Conservation (phyloP, 768 basidiomycete genomes). For the Tulasnella sp. region DNA sequence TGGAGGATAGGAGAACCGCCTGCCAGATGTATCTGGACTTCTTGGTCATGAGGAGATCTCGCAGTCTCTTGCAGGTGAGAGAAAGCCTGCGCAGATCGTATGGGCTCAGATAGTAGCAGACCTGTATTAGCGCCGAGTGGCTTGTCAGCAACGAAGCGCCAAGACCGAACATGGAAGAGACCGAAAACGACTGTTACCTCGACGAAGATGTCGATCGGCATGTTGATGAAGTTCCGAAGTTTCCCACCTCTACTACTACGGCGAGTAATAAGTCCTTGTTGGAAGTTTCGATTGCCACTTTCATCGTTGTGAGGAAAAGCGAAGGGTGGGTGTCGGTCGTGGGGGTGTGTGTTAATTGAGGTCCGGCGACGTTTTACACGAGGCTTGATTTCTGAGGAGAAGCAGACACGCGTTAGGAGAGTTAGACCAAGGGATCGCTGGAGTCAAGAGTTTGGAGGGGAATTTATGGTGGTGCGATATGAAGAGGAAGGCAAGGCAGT, state of each 20-base stretch:
- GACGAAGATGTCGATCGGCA: conserved; percentile 28
- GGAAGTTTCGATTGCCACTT: neutral
- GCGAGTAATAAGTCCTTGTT: neutral
- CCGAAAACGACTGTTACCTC: conserved; percentile 25
- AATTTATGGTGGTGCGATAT: neutral
- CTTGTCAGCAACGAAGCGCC: neutral
- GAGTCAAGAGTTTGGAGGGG: neutral
- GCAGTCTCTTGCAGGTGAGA: conserved; percentile 8
- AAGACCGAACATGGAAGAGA: neutral
- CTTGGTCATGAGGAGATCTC: conserved; percentile 15
- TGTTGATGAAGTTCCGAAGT: conserved; percentile 26
- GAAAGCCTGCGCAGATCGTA: conserved; percentile 22
- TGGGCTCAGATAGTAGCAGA: conserved; percentile 14
- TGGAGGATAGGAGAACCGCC: neutral
- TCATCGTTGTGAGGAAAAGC: neutral
- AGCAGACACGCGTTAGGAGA: neutral
- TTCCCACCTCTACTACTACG: conserved; percentile 8
- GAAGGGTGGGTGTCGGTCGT: neutral
- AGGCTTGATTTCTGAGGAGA: neutral
- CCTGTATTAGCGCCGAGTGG: neutral
- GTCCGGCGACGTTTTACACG: conserved; percentile 3
- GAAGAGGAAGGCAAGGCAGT: neutral
- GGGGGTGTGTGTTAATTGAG: neutral
- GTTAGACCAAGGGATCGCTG: neutral
- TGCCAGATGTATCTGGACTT: conserved; percentile 19